These are phyloP conservation scores for Perkinsus marinus DNA, from an alignment of 169 alveolate species.

Conservation along the genomic window DNA sequence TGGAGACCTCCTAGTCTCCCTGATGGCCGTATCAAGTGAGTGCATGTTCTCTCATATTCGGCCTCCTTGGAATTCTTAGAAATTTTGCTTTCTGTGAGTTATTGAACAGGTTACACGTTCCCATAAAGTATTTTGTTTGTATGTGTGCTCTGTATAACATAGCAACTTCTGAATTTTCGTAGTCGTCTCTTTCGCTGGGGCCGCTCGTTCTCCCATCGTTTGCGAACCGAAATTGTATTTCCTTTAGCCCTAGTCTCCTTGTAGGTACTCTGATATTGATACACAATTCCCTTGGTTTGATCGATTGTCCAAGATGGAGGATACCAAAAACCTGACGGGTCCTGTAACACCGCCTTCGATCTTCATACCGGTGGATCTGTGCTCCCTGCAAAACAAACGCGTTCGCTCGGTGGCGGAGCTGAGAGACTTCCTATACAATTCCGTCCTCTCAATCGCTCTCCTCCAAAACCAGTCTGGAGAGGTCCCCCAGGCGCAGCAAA, in stretches of 20 bases:
- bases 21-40: background rate
- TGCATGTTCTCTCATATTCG: background rate
- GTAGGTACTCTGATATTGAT: background rate
- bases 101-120: too few relatives aligned
- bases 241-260: too few relatives aligned
- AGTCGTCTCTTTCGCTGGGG: too few relatives aligned
- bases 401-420: background rate
- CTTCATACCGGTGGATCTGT: background rate
- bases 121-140: too few relatives aligned
- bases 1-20: background rate
- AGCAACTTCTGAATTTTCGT: too few relatives aligned
- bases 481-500: background rate
- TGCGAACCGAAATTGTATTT: too few relatives aligned
- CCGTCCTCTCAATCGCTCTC: background rate
- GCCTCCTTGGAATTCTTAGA: too few relatives aligned
- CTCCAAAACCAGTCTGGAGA: background rate
- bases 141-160: too few relatives aligned
- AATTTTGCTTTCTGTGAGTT: too few relatives aligned
- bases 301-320: background rate
- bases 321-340: background rate
- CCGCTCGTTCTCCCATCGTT: too few relatives aligned
- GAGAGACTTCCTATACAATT: background rate
- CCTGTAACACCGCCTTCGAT: background rate
- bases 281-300: background rate
- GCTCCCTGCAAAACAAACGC: background rate